Evolutionary conservation across 1,284 basidiomycete genomes (phyloP).

Genomic region (Lignosus rhinocerotis): DNA sequence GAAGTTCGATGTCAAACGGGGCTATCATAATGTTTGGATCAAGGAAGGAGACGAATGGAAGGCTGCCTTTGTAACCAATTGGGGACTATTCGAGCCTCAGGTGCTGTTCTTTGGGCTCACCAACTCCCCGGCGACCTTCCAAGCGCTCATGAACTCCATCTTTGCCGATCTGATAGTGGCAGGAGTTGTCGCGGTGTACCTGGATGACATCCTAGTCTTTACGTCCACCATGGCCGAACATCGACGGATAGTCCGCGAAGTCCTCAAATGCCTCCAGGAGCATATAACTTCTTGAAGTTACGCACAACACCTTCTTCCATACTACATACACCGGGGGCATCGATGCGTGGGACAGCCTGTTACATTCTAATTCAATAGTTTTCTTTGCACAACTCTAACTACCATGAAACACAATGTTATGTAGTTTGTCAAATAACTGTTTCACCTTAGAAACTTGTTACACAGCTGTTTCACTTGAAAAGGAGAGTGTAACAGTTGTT

Average conservation of each 20-base stretch:
- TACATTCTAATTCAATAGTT: no score
- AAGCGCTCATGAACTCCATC: constrained; percentile 7
- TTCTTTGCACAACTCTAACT: no score
- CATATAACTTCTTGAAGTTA: no score
- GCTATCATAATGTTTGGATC: constrained; percentile 9
- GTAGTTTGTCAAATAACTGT: no score
- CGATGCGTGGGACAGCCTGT: no score
- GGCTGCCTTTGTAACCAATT: background rate
- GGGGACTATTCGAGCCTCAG: background rate
- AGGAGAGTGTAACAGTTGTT: no score
- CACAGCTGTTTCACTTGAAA: no score
- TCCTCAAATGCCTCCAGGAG: background rate
- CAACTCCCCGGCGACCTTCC: constrained; percentile 3
- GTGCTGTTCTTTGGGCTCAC: constrained; percentile 9
- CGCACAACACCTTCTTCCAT: no score
- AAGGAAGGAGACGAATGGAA: constrained; percentile 6
- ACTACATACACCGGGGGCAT: no score
- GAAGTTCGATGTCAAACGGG: background rate
- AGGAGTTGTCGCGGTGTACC: background rate
- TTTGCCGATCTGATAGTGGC: background rate
- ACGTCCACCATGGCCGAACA: background rate
- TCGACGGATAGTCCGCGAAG: background rate
- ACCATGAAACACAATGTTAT: no score
- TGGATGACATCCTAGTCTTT: constrained; percentile 7
- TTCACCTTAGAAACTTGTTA: no score